A percentile compares a stretch with the other conserved stretches of the same genome.
These are phyloP conservation scores for Lyophyllum shimeji DNA, from an alignment of 768 basidiomycete species.

Conservation along the genomic window DNA sequence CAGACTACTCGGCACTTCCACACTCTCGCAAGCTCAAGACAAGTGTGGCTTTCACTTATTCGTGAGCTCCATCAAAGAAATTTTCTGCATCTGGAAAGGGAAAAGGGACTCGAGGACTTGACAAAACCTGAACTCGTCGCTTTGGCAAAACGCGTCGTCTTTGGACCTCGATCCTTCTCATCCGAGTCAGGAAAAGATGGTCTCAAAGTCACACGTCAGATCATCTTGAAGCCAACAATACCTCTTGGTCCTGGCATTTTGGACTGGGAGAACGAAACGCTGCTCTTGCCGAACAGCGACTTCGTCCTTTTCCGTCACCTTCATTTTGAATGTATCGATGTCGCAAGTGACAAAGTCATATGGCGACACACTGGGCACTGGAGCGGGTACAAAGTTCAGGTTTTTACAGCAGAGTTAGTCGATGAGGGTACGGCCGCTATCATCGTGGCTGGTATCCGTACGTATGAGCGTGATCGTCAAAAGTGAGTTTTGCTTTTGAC, in stretches of 20 bases:
- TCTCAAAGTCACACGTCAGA: background rate
- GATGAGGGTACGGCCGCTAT: too few species aligned
- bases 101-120: background rate
- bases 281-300: background rate
- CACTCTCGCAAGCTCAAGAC: background rate
- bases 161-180: background rate
- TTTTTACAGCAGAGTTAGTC: too few species aligned
- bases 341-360: background rate
- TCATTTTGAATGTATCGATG: background rate
- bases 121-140: background rate
- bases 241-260: too few species aligned
- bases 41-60: background rate
- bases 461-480: background rate
- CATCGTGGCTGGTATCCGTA: too few species aligned
- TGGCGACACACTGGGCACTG: background rate
- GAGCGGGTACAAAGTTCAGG: background rate
- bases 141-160: background rate
- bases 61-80: background rate
- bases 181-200: background rate
- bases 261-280: background rate
- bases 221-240: too few species aligned
- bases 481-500: background rate
- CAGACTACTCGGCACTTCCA: background rate
- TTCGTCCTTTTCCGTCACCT: background rate
- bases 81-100: background rate